Evolutionary conservation across 1,139 yeast species (phyloP), one percentile per base, ranked within the genome.

Genomic region (Yamadazyma triangularis): DNA sequence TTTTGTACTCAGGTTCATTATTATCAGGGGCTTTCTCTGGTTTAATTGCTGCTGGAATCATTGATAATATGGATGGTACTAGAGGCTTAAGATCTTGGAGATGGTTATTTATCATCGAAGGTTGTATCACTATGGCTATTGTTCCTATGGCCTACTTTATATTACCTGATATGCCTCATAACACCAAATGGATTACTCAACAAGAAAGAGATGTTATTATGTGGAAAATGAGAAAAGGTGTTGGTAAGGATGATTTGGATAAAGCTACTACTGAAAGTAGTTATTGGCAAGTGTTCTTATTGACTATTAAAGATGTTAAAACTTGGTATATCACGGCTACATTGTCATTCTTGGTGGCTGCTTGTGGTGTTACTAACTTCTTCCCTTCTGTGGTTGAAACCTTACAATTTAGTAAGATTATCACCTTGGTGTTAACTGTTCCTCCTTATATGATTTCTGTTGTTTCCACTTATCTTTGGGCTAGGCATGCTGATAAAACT

Each of bases 1-100:
- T 78, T 34, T 64, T 79, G 41, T 76, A 72, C 47, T 65, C 81
- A 26, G 81, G 86, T 29, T 77, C 86, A 10, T 72, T 81, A 45
- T 64, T 82, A 37, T 83, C 89, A 15, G 88, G 91, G 50, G 94
- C 89, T 4, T 83, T 84, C 56, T 83, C 87, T 34, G 93, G 94
- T 35, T 74, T 86, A 31, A 71, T 85, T 40, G 69, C 69, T 19
- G 70, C 65, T 16, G 67, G 67, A 27, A 65, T 65, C 32, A 53
- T 65, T 27, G 50, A 65, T 32, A 61, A 56, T 25, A 55, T 67
- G 59, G 68, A 64, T 29, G 61, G 61, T 11, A 48, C 41, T 5
- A 50, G 48, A 25, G 68, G 68, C n/a, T 45, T 71, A 25, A 50
- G 60, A 22, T 65, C 82, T 3, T 82, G 91, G 91, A 70, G 79